Percentiles rank a stretch among this genome's conserved stretches.
Conservation (phyloP, 768 basidiomycete genomes). For the Cantharellus anzutake region DNA sequence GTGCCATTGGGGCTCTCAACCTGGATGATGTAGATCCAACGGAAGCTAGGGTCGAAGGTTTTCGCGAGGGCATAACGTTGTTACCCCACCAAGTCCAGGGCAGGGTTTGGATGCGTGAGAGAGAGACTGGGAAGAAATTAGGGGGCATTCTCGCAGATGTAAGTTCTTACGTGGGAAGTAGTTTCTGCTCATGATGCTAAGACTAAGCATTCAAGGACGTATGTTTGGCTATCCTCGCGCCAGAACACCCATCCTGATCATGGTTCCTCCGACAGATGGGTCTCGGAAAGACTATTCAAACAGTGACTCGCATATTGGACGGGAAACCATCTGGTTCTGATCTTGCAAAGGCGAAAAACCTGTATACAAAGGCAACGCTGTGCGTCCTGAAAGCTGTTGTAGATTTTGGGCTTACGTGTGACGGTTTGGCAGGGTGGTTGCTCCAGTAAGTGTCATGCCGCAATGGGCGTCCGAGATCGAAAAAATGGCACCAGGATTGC, state of each 20-base stretch:
- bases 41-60: slow-evolving; percentile 58
- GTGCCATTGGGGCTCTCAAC: slow-evolving; percentile 34
- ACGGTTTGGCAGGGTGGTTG: slow-evolving; percentile 43
- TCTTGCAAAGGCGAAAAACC: slow-evolving; percentile 24
- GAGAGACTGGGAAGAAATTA: slow-evolving; percentile 56
- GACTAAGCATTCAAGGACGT: not conserved
- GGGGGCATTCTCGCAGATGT: slow-evolving; percentile 82
- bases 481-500: slow-evolving; percentile 45
- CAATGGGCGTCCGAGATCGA: slow-evolving; percentile 84
- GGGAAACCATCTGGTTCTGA: slow-evolving; percentile 54
- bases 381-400: slow-evolving; percentile 13
- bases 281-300: slow-evolving; percentile 67
- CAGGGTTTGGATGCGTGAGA: slow-evolving; percentile 68
- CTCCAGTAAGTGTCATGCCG: slow-evolving; percentile 67
- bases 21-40: slow-evolving; percentile 35
- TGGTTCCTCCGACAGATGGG: slow-evolving; percentile 12
- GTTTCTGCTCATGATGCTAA: not conserved
- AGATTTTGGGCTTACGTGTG: not conserved
- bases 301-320: slow-evolving; percentile 70
- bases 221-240: too few relatives aligned
- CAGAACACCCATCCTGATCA: too few relatives aligned
- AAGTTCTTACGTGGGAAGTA: slow-evolving; percentile 13
- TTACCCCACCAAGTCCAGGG: slow-evolving; percentile 82
- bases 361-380: slow-evolving; percentile 61
- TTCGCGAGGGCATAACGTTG: slow-evolving; percentile 45